Conservation (phyloP, 139 green algal genomes). For the Chlamydomonas urium region DNA sequence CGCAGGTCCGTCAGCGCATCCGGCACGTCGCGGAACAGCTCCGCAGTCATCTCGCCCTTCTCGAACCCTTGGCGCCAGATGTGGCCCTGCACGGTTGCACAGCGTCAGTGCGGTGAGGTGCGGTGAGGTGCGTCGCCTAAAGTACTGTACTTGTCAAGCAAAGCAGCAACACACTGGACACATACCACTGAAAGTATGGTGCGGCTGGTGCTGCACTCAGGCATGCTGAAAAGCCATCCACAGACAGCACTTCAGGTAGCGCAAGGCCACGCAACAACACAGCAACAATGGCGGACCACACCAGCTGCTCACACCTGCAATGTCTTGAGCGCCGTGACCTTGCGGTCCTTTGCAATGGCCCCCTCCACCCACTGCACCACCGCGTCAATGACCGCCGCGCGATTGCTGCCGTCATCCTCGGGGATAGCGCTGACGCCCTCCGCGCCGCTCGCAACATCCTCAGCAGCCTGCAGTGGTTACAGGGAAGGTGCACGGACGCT, state of each 20-base stretch:
- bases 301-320: constrained; percentile 50
- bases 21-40: constrained; percentile 82
- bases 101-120: constrained; percentile 6
- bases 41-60: constrained; percentile 59
- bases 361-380: constrained; percentile 55
- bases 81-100: constrained; percentile 38
- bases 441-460: constrained; percentile 20
- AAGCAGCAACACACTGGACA: no score
- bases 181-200: no score
- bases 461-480: constrained; percentile 25
- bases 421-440: constrained; percentile 21
- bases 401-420: background rate
- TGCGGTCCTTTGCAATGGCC: constrained; percentile 68
- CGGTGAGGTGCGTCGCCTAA: no score
- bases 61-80: constrained; percentile 77
- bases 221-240: no score
- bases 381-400: constrained; percentile 46
- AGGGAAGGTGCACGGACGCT: no score
- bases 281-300: no score
- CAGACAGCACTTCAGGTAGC: no score
- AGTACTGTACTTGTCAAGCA: no score
- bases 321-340: constrained; percentile 61
- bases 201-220: no score
- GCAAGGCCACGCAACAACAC: no score
- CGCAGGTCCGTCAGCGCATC: constrained; percentile 67